Evolutionary conservation across 768 basidiomycete genomes (phyloP).

Genomic region (Kwoniella botswanensis): DNA sequence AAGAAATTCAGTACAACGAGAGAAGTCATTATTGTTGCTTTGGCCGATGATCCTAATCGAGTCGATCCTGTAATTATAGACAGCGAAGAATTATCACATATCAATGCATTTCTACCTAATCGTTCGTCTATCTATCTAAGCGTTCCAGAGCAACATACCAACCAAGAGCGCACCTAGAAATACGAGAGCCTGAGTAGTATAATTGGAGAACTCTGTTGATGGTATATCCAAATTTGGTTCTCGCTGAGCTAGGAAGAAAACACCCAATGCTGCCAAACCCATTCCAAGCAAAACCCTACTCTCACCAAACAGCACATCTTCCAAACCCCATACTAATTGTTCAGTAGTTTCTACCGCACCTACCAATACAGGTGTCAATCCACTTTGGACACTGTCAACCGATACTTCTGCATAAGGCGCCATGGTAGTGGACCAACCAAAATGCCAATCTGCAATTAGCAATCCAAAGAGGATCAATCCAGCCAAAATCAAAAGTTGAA

Average conservation of each 20-base stretch:
- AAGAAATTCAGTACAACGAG: too few relatives aligned
- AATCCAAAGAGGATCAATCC: constrained; percentile 18
- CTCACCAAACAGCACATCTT: constrained; percentile 47
- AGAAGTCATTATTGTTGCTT: too few relatives aligned
- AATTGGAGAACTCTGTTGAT: constrained; percentile 20
- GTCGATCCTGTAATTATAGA: too few relatives aligned
- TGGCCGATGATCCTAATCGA: too few relatives aligned
- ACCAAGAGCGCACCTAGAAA: constrained; percentile 23
- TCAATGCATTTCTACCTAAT: not conserved
- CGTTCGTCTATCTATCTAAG: constrained; percentile 3
- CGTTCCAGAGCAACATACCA: constrained; percentile 34
- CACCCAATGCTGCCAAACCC: constrained; percentile 25
- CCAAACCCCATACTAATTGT: constrained; percentile 34
- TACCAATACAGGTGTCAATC: constrained; percentile 21
- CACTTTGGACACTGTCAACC: constrained; percentile 12
- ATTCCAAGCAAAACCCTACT: constrained; percentile 33
- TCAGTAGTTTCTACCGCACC: constrained; percentile 30
- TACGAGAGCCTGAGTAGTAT: constrained; percentile 19
- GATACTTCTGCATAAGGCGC: constrained; percentile 16
- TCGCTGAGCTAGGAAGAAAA: constrained; percentile 21
- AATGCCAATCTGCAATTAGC: constrained; percentile 31
- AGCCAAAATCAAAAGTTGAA: constrained; percentile 31
- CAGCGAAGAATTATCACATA: too few relatives aligned
- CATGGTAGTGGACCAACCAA: constrained; percentile 19
- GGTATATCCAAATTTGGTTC: constrained; percentile 17